phyloP scores from a whole-genome alignment of 2,329 filamentous ascomycete genomes.

The Cladophialophora chaetospira region DNA sequence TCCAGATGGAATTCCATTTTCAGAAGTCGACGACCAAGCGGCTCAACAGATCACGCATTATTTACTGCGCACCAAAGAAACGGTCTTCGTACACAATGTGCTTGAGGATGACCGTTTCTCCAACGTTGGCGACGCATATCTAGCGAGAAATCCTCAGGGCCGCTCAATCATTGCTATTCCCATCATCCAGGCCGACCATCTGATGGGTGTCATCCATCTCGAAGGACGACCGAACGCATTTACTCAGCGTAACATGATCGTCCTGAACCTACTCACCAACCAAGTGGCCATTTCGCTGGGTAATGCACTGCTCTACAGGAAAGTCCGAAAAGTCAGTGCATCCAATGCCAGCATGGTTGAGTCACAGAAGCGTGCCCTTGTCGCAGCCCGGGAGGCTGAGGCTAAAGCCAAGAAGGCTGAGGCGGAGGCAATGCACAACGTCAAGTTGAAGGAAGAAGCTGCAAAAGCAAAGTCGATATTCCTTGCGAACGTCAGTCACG shows the following conservation, averaged over 20 bases:
- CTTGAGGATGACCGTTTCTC: constrained; percentile 67
- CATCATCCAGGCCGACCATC: constrained; percentile 60
- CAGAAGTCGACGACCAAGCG: constrained; percentile 60
- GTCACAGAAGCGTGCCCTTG: constrained; percentile 63
- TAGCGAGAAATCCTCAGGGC: constrained; percentile 57
- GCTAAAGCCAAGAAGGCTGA: constrained; percentile 67
- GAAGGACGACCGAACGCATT: constrained; percentile 66
- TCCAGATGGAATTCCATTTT: constrained; percentile 57
- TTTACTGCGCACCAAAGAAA: constrained; percentile 63
- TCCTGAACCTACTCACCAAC: constrained; percentile 61
- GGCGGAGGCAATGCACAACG: constrained; percentile 64
- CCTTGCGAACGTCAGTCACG: constrained; percentile 49
- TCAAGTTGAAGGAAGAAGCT: constrained; percentile 67
- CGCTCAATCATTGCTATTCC: constrained; percentile 64
- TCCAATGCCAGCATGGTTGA: constrained; percentile 67
- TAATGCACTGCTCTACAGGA: constrained; percentile 64
- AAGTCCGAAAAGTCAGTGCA: constrained; percentile 63
- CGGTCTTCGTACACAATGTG: constrained; percentile 65
- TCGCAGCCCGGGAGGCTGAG: constrained; percentile 63
- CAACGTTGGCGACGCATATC: constrained; percentile 60
- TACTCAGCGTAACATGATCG: constrained; percentile 59
- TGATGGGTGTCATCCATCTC: constrained; percentile 64
- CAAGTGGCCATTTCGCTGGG: constrained; percentile 66
- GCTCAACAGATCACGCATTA: constrained; percentile 65
- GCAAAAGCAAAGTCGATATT: constrained; percentile 56